Evolutionary conservation across 2,329 filamentous ascomycete genomes (phyloP).

Genomic region (Trichoderma sp.): DNA sequence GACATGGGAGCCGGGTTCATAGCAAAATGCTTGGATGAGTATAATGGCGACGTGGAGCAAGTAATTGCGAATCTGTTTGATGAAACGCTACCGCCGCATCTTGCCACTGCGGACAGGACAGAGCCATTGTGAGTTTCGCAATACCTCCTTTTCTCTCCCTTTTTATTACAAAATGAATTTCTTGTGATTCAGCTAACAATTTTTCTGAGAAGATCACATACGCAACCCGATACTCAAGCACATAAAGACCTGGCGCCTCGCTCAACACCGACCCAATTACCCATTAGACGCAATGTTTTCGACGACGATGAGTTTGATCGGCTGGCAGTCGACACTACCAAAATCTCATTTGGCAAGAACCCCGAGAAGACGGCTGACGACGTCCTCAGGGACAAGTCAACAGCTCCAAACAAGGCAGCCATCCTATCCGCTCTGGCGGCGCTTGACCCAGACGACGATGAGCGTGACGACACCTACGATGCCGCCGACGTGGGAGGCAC

Average conservation of each 20-base stretch:
- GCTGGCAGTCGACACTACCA: slow-evolving; percentile 62
- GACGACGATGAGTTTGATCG: slow-evolving; percentile 78
- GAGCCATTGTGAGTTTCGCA: slow-evolving; percentile 54
- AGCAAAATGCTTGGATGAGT: slow-evolving; percentile 74
- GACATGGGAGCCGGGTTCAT: slow-evolving; percentile 82
- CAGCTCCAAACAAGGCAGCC: slow-evolving; percentile 72
- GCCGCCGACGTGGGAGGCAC: slow-evolving; percentile 86
- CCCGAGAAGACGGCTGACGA: slow-evolving; percentile 66
- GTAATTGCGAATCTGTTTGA: slow-evolving; percentile 81
- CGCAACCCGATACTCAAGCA: slow-evolving; percentile 24
- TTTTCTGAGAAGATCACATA: slow-evolving; percentile 28
- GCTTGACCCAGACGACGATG: slow-evolving; percentile 93
- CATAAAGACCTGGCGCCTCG: slow-evolving; percentile 51
- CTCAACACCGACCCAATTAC: slow-evolving; percentile 55
- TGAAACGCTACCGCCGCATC: slow-evolving; percentile 66
- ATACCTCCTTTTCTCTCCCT: not conserved
- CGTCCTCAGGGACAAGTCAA: slow-evolving; percentile 62
- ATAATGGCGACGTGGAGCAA: slow-evolving; percentile 71
- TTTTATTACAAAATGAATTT: not conserved
- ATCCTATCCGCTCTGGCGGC: slow-evolving; percentile 84
- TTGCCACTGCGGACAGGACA: slow-evolving; percentile 60
- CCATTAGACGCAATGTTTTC: slow-evolving; percentile 68
- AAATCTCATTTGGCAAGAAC: slow-evolving; percentile 76
- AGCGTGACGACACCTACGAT: slow-evolving; percentile 96
- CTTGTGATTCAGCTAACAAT: slow-evolving; percentile 22